Evolutionary conservation across 345 rosid genomes (phyloP).

Genomic region (Brassica carinata): DNA sequence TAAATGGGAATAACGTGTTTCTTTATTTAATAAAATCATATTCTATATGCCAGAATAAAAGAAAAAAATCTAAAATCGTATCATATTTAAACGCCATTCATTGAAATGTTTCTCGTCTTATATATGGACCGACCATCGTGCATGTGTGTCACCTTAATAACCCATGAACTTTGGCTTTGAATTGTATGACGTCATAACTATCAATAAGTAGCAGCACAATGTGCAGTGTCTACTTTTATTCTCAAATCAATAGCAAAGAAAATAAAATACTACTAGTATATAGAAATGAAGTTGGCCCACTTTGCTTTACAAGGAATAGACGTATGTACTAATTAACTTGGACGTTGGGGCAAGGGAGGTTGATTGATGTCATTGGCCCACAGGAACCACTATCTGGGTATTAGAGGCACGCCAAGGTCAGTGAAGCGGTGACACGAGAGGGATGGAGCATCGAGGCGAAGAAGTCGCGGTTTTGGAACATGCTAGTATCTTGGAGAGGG

Average conservation of each 20-base stretch:
- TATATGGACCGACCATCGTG: constrained; percentile 17
- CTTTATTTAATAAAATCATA: neutral
- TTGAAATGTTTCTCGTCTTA: constrained; percentile 4
- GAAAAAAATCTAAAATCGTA: neutral
- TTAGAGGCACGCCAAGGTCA: too few relatives aligned
- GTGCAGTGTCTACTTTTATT: neutral
- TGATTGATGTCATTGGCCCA: too few relatives aligned
- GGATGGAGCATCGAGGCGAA: too few relatives aligned
- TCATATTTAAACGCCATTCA: constrained; percentile 9
- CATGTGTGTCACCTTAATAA: constrained; percentile 12
- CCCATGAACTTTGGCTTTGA: neutral
- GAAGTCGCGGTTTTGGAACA: too few relatives aligned
- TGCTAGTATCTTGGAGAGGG: too few relatives aligned
- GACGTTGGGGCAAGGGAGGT: neutral
- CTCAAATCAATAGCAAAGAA: too few relatives aligned
- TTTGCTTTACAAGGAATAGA: constrained; percentile 2
- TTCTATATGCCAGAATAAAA: neutral
- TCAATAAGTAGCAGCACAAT: neutral
- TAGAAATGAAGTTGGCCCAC: neutral
- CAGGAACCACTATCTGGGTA: too few relatives aligned
- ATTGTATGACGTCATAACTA: constrained; percentile 12
- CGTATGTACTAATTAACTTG: neutral
- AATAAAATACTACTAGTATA: too few relatives aligned
- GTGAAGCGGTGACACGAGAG: too few relatives aligned
- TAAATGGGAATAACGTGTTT: constrained; percentile 20